phyloP scores from a whole-genome alignment of 805 yeast genomes.

The Zygosaccharomyces gambellarensis region DNA sequence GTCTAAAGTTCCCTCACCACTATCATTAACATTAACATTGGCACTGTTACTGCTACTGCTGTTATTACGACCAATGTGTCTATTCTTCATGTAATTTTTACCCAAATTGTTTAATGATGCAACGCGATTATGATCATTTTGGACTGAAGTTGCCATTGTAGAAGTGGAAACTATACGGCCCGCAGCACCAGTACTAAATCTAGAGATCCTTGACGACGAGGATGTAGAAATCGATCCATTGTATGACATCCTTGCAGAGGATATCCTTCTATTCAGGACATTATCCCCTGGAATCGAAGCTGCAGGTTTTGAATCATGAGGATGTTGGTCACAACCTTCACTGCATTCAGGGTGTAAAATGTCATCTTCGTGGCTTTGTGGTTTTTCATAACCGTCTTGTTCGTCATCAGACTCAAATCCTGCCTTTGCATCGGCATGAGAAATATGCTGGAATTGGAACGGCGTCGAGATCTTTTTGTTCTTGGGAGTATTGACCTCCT shows the following conservation, averaged over 20 bases:
- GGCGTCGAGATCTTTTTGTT: slow-evolving; percentile 35
- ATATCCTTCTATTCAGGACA: slow-evolving; percentile 5
- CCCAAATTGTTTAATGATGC: slow-evolving; percentile 17
- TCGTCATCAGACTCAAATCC: slow-evolving; percentile 13
- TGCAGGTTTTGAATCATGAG: slow-evolving; percentile 14
- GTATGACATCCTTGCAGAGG: slow-evolving; percentile 12
- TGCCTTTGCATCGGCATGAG: slow-evolving; percentile 35
- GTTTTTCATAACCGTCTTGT: neutral
- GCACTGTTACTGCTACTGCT: slow-evolving; percentile 6
- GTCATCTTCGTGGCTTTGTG: slow-evolving; percentile 1
- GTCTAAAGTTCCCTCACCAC: slow-evolving; percentile 20
- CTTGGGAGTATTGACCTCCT: slow-evolving; percentile 9
- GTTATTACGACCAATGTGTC: slow-evolving; percentile 16
- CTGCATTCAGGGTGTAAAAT: slow-evolving; percentile 1
- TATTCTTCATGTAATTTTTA: slow-evolving; percentile 16
- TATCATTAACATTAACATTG: no score
- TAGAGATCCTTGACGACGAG: slow-evolving; percentile 14
- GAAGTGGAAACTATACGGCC: slow-evolving; percentile 29
- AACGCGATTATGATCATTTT: slow-evolving; percentile 14
- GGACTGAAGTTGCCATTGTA: slow-evolving; percentile 28
- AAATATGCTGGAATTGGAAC: slow-evolving; percentile 38
- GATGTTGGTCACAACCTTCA: neutral
- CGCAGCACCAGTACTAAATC: slow-evolving; percentile 9
- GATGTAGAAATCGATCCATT: slow-evolving; percentile 11
- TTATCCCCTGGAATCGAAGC: slow-evolving; percentile 13